Evolutionary conservation across 2,329 filamentous ascomycete genomes (phyloP).

Genomic region (Colletotrichum sp.): DNA sequence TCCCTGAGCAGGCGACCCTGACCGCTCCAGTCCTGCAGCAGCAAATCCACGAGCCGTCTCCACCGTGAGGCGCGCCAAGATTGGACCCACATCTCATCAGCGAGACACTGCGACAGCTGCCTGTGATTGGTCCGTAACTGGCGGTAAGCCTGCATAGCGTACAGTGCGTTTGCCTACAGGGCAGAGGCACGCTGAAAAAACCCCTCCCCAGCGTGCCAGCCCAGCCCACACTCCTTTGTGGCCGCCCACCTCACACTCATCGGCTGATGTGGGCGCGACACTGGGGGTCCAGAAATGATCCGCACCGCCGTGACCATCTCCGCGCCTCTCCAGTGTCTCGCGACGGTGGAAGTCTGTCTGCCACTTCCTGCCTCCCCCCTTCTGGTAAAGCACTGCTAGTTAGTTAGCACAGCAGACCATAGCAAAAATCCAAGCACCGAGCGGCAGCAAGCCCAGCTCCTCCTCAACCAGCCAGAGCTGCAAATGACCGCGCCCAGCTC

Average conservation of each 20-base stretch:
- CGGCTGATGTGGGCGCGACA: conserved; percentile 1
- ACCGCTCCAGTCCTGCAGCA: conserved; percentile 11
- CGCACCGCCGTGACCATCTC: conserved; percentile 11
- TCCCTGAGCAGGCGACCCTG: conserved; percentile 12
- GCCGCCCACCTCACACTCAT: neutral
- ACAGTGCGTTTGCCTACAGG: neutral
- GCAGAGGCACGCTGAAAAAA: neutral
- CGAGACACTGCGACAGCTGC: neutral
- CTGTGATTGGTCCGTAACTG: neutral
- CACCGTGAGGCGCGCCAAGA: conserved; percentile 11
- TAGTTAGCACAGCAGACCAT: neutral
- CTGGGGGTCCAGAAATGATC: conserved; percentile 13
- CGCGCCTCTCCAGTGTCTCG: neutral
- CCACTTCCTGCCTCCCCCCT: neutral
- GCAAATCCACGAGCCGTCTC: neutral
- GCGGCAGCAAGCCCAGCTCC: neutral
- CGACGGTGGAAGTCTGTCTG: neutral
- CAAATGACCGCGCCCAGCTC: conserved; percentile 10
- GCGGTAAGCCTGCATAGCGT: neutral
- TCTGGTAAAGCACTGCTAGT: neutral
- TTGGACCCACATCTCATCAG: conserved; percentile 15
- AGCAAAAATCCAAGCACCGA: conserved; percentile 1
- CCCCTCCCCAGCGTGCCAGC: neutral
- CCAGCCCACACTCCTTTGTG: neutral
- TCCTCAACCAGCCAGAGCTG: neutral